These are phyloP conservation scores for Tylopilus subfusipes DNA, from an alignment of 768 basidiomycete genomes.

Conservation along the genomic window DNA sequence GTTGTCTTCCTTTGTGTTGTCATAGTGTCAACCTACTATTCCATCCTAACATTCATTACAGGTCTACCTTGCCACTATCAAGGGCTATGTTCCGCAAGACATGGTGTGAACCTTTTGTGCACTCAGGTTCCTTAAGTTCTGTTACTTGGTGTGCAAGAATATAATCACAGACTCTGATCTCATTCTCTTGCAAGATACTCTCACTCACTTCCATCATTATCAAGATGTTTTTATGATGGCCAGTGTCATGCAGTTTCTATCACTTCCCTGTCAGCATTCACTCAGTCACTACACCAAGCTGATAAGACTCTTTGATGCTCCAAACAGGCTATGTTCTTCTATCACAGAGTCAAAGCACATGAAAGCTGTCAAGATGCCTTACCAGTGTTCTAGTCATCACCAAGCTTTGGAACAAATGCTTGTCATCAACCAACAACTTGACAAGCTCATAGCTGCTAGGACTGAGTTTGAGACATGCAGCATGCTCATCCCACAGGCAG, in stretches of 20 bases:
- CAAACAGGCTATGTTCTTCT: not conserved
- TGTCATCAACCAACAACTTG: not conserved
- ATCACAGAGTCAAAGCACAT: not conserved
- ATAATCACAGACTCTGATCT: not conserved
- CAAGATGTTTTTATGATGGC: not conserved
- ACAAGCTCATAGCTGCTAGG: not conserved
- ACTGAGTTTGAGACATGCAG: not conserved
- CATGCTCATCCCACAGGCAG: not conserved
- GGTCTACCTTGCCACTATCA: not conserved
- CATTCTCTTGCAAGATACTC: not conserved
- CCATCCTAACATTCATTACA: too few relatives aligned
- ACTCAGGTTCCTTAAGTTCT: not conserved
- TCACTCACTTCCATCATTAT: not conserved
- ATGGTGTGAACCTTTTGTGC: not conserved
- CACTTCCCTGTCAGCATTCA: not conserved
- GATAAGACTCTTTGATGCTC: not conserved
- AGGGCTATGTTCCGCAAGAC: not conserved
- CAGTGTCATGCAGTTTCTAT: not conserved
- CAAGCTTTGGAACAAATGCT: not conserved
- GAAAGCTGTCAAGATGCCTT: not conserved
- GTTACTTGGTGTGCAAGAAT: not conserved
- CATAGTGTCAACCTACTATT: too few relatives aligned
- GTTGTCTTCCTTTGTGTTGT: too few relatives aligned
- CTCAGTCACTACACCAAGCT: not conserved
- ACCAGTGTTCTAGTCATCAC: not conserved